Evolutionary conservation across 306 rosid species (phyloP).

Genomic region (Sesbania bispinosa): DNA sequence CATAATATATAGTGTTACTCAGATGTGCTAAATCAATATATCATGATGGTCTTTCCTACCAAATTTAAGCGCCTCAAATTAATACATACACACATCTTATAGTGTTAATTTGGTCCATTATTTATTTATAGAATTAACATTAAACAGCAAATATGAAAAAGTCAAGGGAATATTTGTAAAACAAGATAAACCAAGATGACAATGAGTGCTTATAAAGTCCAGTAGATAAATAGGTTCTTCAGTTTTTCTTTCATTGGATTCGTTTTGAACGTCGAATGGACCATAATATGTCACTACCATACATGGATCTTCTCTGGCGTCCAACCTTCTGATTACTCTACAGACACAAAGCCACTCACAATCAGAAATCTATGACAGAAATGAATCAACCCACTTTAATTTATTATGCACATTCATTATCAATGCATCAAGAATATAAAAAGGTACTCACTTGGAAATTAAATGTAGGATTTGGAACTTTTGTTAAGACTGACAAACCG

Average conservation of each 20-base stretch:
- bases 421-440: not conserved
- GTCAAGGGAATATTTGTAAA: not conserved
- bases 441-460: constrained; percentile 58
- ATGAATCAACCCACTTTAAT: too few species aligned
- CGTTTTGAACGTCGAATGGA: constrained; percentile 48
- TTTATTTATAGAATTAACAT: not conserved
- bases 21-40: not conserved
- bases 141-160: not conserved
- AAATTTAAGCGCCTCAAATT: too few species aligned
- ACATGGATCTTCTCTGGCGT: constrained; percentile 49
- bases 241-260: constrained; percentile 36
- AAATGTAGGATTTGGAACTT: constrained; percentile 49
- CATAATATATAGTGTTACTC: not conserved
- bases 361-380: not conserved
- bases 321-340: constrained; percentile 46
- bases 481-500: constrained; percentile 39
- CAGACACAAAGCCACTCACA: constrained; percentile 13
- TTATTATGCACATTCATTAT: too few species aligned
- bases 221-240: not conserved
- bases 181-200: not conserved
- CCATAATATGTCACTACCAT: constrained; percentile 51
- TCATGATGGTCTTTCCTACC: not conserved
- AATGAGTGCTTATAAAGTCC: not conserved
- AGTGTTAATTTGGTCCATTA: too few species aligned
- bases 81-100: too few species aligned